These are phyloP conservation scores for Alternaria incomplexa DNA, from an alignment of 2,329 filamentous ascomycete species.

Conservation along the genomic window DNA sequence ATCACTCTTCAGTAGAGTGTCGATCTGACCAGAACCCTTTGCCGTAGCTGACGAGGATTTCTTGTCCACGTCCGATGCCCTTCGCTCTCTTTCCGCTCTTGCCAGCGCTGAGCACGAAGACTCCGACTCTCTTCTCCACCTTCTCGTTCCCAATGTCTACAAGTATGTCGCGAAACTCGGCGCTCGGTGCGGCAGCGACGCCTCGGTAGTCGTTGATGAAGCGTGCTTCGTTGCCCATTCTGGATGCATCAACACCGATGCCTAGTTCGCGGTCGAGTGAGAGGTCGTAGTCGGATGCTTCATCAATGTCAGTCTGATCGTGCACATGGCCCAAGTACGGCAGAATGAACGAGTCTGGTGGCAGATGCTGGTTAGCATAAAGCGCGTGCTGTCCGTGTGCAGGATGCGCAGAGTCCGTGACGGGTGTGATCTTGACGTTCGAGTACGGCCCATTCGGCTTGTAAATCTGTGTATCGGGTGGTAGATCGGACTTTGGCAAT, in stretches of 20 bases:
- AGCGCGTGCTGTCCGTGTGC: constrained; percentile 57
- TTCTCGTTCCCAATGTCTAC: constrained; percentile 46
- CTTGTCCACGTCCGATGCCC: constrained; percentile 56
- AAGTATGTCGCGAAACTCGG: constrained; percentile 53
- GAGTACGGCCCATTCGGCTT: constrained; percentile 38
- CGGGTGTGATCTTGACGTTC: constrained; percentile 51
- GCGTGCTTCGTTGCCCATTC: constrained; percentile 58
- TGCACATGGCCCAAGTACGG: constrained; percentile 59
- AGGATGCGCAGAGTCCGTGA: constrained; percentile 53
- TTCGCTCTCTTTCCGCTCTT: constrained; percentile 56
- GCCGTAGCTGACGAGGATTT: constrained; percentile 62
- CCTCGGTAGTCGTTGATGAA: constrained; percentile 63
- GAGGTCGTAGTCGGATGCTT: constrained; percentile 58
- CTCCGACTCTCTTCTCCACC: constrained; percentile 56
- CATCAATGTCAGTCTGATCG: constrained; percentile 50
- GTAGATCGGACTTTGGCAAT: constrained; percentile 23
- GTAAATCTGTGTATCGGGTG: constrained; percentile 15
- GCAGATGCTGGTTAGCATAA: constrained; percentile 53
- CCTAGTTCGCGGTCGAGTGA: constrained; percentile 57
- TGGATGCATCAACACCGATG: constrained; percentile 57
- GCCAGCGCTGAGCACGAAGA: constrained; percentile 58
- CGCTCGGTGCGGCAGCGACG: constrained; percentile 49
- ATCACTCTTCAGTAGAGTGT: constrained; percentile 14
- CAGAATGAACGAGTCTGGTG: constrained; percentile 56
- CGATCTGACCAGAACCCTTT: constrained; percentile 58